Evolutionary conservation across 352 stramenopile species (phyloP).

Genomic region (Phytophthora rubi): DNA sequence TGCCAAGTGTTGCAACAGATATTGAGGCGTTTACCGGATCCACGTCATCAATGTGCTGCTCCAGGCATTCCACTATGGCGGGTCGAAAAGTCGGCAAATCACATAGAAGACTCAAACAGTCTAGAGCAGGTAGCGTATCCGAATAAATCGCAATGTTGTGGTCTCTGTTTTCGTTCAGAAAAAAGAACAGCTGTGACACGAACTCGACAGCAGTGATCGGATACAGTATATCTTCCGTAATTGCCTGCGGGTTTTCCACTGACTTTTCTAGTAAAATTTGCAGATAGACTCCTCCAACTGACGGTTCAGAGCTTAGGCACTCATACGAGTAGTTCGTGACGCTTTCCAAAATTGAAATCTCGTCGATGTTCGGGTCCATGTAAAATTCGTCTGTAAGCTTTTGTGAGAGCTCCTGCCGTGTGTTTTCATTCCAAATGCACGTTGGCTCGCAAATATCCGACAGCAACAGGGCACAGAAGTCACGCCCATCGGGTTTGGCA

Average conservation of each 20-base stretch:
- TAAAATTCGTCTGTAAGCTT: constrained; percentile 76
- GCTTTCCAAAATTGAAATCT: constrained; percentile 72
- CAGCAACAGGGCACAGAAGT: constrained; percentile 74
- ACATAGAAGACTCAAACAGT: constrained; percentile 74
- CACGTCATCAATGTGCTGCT: constrained; percentile 64
- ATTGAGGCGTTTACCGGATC: constrained; percentile 74
- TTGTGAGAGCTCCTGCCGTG: constrained; percentile 68
- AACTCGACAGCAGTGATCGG: constrained; percentile 63
- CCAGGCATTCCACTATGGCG: constrained; percentile 68
- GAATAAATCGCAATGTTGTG: constrained; percentile 77
- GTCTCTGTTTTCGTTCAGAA: constrained; percentile 82
- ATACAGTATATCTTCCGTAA: constrained; percentile 65
- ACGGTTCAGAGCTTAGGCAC: constrained; percentile 71
- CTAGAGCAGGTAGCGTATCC: constrained; percentile 74
- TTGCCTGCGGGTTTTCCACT: constrained; percentile 47
- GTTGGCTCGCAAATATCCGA: constrained; percentile 79
- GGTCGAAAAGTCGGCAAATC: constrained; percentile 64
- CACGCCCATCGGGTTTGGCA: constrained; percentile 68
- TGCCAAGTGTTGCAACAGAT: constrained; percentile 74
- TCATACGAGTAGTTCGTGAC: constrained; percentile 84
- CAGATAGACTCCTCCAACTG: constrained; percentile 77
- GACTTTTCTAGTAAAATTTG: constrained; percentile 73
- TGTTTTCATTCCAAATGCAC: constrained; percentile 81
- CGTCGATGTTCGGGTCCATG: constrained; percentile 54
- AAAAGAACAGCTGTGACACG: constrained; percentile 70